Evolutionary conservation across 1,284 basidiomycete species (phyloP), one percentile per base, ranked within the genome.

Genomic region (Malassezia arunalokei): DNA sequence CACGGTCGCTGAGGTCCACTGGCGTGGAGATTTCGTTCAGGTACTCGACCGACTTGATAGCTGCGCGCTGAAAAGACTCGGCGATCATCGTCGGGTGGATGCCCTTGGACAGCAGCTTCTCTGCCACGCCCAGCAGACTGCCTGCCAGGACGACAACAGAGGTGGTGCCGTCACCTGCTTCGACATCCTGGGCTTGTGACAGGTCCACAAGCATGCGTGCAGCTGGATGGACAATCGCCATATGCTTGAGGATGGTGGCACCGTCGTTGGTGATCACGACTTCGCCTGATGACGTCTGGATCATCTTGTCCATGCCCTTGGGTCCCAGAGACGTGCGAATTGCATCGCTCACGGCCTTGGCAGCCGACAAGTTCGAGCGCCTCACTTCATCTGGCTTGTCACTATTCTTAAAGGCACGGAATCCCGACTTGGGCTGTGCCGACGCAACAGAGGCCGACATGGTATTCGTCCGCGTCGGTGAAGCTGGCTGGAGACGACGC

Each of bases 281-380:
- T 73, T 98, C 91, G 63, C 92, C 92, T 74, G 87, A 89, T 5
- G 87, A 77, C 5, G 92, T 98, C 82, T 95, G 90, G 73, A 99
- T 98, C 91, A 95, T 95, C 79, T 95, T 96, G 78, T 98, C 94
- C 94, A 98, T 98, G 63, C 94, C 94, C 76, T 87, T 84, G 42
- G 94, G 94, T 15, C 94, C 94, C 60, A 99, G 77, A 47, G 90
- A 95, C 46, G 94, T 98, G 68, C 94, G 80, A 33, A 99, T 89
- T 47, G 90, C 92, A 77, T 96, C 92, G 66, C 89, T 90, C 67
- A 99, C 94, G 32, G 94, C 92, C 94, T 69, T 68, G 38, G 71
- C 65, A 17, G 65, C 65, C 17, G 54, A 55, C 14, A 70, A 52
- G 53, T 71, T 70, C 45, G 60, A 72, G 51, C 71, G 61, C 27